These are phyloP conservation scores for Wickerhamiella slavikovae DNA, from an alignment of 805 yeast species.

Conservation along the genomic window DNA sequence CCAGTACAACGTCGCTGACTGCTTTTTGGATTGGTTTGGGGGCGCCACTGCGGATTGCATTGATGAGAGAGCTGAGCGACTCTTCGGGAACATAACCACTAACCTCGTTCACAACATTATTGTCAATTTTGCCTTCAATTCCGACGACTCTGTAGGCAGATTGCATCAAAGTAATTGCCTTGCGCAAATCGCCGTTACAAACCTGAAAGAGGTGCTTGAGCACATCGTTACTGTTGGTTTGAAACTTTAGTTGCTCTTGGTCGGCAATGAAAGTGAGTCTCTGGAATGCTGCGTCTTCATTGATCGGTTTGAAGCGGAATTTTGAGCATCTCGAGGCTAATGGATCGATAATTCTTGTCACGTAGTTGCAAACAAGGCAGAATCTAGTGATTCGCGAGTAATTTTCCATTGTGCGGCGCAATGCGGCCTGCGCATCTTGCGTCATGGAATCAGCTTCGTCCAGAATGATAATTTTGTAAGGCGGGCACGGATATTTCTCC, in stretches of 20 bases:
- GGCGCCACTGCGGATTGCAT: constrained; percentile 17
- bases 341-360: constrained; percentile 92
- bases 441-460: constrained; percentile 98
- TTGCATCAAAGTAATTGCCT: constrained; percentile 78
- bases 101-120: constrained; percentile 36
- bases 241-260: constrained; percentile 25
- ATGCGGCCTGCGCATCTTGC: constrained; percentile 79
- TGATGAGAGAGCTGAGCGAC: constrained; percentile 24
- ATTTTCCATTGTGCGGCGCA: constrained; percentile 59
- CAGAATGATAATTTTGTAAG: constrained; percentile 75
- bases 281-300: constrained; percentile 43
- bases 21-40: constrained; percentile 13
- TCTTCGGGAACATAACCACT: constrained; percentile 52
- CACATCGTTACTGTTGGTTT: constrained; percentile 27
- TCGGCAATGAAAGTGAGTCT: constrained; percentile 45
- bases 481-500: constrained; percentile 80
- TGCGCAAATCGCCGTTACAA: constrained; percentile 79
- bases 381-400: constrained; percentile 69
- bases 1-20: constrained; percentile 33
- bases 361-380: constrained; percentile 88
- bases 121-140: constrained; percentile 20
- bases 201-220: constrained; percentile 45
- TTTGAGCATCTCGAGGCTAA: constrained; percentile 91
- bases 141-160: constrained; percentile 37
- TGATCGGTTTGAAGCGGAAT: constrained; percentile 70